Evolutionary conservation across 1,284 basidiomycete species (phyloP).

Genomic region (Macrocybe sp.): DNA sequence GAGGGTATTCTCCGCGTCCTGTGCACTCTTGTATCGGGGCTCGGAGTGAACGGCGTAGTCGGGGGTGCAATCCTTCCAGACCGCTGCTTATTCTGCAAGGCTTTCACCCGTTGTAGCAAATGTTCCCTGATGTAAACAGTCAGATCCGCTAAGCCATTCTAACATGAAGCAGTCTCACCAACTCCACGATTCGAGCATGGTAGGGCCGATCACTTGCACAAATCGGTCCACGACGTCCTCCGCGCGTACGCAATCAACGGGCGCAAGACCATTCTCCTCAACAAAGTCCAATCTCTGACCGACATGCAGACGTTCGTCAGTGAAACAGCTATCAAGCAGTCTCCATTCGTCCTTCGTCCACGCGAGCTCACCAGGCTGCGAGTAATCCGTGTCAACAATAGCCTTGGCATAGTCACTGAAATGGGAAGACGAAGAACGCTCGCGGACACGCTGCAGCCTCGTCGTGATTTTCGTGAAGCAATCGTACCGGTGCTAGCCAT

Average conservation of each 20-base stretch:
- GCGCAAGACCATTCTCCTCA: conserved; percentile 31
- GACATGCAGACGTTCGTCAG: conserved; percentile 54
- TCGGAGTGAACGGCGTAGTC: conserved; percentile 29
- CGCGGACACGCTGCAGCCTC: conserved; percentile 25
- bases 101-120: conserved; percentile 46
- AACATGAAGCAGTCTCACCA: conserved; percentile 33
- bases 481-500: conserved; percentile 75
- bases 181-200: conserved; percentile 39
- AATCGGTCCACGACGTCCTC: conserved; percentile 56
- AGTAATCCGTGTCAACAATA: neutral
- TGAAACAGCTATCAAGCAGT: conserved; percentile 69
- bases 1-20: conserved; percentile 16
- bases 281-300: conserved; percentile 27
- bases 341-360: conserved; percentile 77
- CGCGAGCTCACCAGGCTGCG: conserved; percentile 22
- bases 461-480: conserved; percentile 59
- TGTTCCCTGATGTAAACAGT: conserved; percentile 36
- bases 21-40: conserved; percentile 5
- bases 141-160: conserved; percentile 2
- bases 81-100: conserved; percentile 60
- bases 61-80: conserved; percentile 52
- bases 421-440: neutral
- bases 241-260: conserved; percentile 44
- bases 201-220: conserved; percentile 39
- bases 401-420: conserved; percentile 1